Percentiles rank a stretch among this genome's conserved stretches.
These are phyloP conservation scores for Farysia itapuensis DNA, from an alignment of 1,284 basidiomycete genomes.

Conservation along the genomic window DNA sequence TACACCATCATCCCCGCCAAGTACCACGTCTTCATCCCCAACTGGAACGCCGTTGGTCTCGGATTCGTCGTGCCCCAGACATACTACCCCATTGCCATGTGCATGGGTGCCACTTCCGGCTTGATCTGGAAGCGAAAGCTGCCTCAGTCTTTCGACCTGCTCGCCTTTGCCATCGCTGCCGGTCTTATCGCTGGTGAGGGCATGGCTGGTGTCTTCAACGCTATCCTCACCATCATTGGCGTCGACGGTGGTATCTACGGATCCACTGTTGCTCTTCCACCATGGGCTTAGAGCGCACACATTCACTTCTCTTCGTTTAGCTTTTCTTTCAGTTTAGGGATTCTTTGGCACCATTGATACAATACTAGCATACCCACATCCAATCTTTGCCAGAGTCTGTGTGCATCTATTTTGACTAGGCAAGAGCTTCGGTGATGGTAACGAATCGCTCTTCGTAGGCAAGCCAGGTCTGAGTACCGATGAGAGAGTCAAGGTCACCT, in stretches of 20 bases:
- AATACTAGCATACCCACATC: too few relatives aligned
- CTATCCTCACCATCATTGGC: constrained; percentile 58
- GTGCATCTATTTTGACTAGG: not conserved
- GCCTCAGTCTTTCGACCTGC: constrained; percentile 62
- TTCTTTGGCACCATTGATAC: too few relatives aligned
- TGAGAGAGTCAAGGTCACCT: constrained; percentile 27
- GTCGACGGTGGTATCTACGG: constrained; percentile 33
- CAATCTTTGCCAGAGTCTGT: too few relatives aligned
- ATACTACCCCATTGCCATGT: constrained; percentile 54
- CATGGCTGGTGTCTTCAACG: constrained; percentile 71
- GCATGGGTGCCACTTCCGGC: constrained; percentile 52
- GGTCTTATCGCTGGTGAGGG: constrained; percentile 72
- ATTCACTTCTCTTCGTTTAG: not conserved
- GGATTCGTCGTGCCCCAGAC: constrained; percentile 65
- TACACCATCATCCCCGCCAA: constrained; percentile 66
- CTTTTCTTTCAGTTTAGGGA: not conserved
- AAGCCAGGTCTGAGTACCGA: constrained; percentile 35
- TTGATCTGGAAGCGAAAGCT: constrained; percentile 65
- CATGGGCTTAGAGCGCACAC: constrained; percentile 11
- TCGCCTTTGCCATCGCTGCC: constrained; percentile 68
- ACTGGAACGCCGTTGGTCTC: constrained; percentile 70
- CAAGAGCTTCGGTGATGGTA: constrained; percentile 24
- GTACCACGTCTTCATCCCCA: constrained; percentile 67
- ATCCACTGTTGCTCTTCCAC: constrained; percentile 35
- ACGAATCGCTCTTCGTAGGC: constrained; percentile 36